These are phyloP conservation scores for Phytomonas francai DNA, from an alignment of 208 protist genomes.

Conservation along the genomic window DNA sequence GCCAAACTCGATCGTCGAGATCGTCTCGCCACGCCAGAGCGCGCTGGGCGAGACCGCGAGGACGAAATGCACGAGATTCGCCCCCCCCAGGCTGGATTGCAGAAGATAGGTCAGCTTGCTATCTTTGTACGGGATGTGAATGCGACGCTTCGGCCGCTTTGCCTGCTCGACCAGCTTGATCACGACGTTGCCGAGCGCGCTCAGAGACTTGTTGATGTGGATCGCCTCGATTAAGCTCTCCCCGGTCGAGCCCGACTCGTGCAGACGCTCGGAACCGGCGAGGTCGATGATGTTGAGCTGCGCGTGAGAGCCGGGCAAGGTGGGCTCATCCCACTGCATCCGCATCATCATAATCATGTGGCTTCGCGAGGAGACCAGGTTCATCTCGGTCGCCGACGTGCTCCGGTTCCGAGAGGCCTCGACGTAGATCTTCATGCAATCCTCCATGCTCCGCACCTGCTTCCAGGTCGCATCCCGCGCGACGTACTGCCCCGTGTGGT, in stretches of 20 bases:
- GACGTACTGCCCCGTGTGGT: conserved; percentile 80
- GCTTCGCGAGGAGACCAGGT: conserved; percentile 83
- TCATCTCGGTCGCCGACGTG: conserved; percentile 85
- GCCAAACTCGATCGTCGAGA: conserved; percentile 88
- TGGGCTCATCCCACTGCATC: conserved; percentile 87
- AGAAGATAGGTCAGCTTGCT: conserved; percentile 92
- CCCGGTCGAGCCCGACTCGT: conserved; percentile 79
- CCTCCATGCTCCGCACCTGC: conserved; percentile 38
- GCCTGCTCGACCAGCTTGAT: conserved; percentile 84
- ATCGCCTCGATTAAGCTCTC: conserved; percentile 88
- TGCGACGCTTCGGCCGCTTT: conserved; percentile 60
- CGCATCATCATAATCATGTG: conserved; percentile 89
- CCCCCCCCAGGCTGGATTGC: conserved; percentile 83
- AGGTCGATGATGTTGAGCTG: conserved; percentile 93
- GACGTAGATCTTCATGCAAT: conserved; percentile 78
- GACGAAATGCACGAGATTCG: conserved; percentile 86
- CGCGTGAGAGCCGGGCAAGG: conserved; percentile 68
- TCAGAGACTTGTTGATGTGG: conserved; percentile 93
- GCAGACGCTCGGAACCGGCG: conserved; percentile 86
- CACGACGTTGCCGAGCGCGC: conserved; percentile 91
- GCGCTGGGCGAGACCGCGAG: conserved; percentile 69
- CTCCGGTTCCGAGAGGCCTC: conserved; percentile 66
- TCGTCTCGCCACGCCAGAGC: conserved; percentile 75
- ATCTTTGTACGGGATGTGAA: conserved; percentile 91
- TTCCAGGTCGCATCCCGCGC: conserved; percentile 78